Percentiles rank a stretch among this genome's conserved stretches.
Evolutionary conservation across 2,329 filamentous ascomycete genomes (phyloP).

Genomic region (Trichothecium roseum): DNA sequence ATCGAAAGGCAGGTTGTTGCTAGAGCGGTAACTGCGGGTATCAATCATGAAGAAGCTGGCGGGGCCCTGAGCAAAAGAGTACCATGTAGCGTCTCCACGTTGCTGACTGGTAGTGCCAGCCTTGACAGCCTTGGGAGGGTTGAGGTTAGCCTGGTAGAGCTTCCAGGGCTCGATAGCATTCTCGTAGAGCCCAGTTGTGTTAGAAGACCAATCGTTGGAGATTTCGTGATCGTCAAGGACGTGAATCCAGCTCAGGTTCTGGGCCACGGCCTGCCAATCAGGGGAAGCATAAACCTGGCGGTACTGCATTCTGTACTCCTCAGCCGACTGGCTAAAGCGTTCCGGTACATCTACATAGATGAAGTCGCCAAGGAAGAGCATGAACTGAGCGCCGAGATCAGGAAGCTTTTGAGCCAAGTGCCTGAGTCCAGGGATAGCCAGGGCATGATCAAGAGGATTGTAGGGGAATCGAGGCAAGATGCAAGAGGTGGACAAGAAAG

Average conservation of each 20-base stretch:
- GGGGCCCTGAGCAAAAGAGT: slow-evolving; percentile 79
- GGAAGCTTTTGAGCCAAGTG: slow-evolving; percentile 66
- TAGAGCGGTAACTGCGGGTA: slow-evolving; percentile 77
- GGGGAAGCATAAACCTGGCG: slow-evolving; percentile 92
- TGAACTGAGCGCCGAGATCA: slow-evolving; percentile 62
- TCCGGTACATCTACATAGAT: slow-evolving; percentile 86
- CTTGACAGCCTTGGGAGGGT: slow-evolving; percentile 58
- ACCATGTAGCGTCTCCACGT: slow-evolving; percentile 62
- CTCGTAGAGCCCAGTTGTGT: slow-evolving; percentile 69
- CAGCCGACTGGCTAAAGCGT: slow-evolving; percentile 58
- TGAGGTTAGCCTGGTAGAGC: slow-evolving; percentile 75
- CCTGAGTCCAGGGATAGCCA: slow-evolving; percentile 71
- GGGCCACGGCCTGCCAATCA: slow-evolving; percentile 68
- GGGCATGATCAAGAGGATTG: slow-evolving; percentile 68
- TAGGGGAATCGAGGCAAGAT: slow-evolving; percentile 90
- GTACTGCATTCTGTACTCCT: slow-evolving; percentile 84
- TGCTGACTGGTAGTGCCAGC: slow-evolving; percentile 14
- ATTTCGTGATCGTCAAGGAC: slow-evolving; percentile 97
- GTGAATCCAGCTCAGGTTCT: slow-evolving; percentile 92
- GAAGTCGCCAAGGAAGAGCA: slow-evolving; percentile 79
- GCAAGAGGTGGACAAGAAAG: slow-evolving; percentile 86
- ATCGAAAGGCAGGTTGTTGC: slow-evolving; percentile 40
- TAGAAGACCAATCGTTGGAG: slow-evolving; percentile 81
- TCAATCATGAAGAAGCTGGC: slow-evolving; percentile 93
- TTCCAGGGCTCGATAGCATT: slow-evolving; percentile 76